phyloP scores from a whole-genome alignment of 1,284 basidiomycete species.

The Agaricales sp. region DNA sequence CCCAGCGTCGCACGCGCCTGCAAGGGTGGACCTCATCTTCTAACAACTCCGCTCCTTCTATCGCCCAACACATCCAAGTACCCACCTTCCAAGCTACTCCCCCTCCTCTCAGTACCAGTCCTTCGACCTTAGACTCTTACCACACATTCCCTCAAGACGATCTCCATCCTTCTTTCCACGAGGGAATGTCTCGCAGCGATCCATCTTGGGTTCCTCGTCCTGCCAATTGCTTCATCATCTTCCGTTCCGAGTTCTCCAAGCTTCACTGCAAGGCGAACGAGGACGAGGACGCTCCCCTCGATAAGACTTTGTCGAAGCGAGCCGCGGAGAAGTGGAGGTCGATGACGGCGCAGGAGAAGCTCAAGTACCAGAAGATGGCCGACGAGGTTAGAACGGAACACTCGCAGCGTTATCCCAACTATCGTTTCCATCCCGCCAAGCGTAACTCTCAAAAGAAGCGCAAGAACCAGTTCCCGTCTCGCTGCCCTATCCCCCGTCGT shows the following conservation, averaged over 20 bases:
- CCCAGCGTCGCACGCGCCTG: neutral
- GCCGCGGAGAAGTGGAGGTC: conserved; percentile 51
- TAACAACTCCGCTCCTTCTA: neutral
- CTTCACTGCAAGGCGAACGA: conserved; percentile 14
- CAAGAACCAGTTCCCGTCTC: neutral
- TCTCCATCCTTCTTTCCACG: neutral
- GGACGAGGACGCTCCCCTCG: conserved; percentile 30
- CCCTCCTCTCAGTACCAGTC: neutral
- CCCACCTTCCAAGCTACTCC: neutral
- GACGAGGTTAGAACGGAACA: conserved; percentile 45
- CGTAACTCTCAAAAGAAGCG: conserved; percentile 11
- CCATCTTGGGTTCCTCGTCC: conserved; percentile 73
- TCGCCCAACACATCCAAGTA: neutral
- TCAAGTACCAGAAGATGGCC: conserved; percentile 39
- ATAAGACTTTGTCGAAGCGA: conserved; percentile 33
- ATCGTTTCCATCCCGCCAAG: conserved; percentile 49
- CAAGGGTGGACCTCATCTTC: neutral
- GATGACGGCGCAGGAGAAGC: conserved; percentile 32
- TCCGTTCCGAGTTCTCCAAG: conserved; percentile 64
- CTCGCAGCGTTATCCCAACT: conserved; percentile 41
- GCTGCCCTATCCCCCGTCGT: conserved; percentile 1
- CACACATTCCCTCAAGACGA: conserved; percentile 1
- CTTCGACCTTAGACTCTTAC: neutral
- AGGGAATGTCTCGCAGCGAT: conserved; percentile 14
- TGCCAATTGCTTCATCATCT: conserved; percentile 83